phyloP scores from a whole-genome alignment of 495 filamentous ascomycete species.

The Podospora pseudoanserina region DNA sequence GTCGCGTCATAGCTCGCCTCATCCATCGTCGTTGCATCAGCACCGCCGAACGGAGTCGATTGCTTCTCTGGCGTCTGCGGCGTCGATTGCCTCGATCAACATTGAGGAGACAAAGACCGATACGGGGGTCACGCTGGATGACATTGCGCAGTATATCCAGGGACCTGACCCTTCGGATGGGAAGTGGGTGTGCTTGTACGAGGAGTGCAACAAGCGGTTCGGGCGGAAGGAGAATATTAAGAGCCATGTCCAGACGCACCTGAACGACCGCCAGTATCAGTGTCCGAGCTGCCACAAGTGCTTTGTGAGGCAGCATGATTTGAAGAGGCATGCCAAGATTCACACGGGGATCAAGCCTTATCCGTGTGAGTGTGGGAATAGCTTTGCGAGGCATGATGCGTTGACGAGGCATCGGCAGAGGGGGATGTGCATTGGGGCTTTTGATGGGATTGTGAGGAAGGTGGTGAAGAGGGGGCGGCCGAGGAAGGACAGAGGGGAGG shows the following conservation, averaged over 20 bases:
- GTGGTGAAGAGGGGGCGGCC: slow-evolving; percentile 49
- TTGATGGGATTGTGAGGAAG: slow-evolving; percentile 72
- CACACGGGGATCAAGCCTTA: slow-evolving; percentile 92
- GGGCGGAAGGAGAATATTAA: slow-evolving; percentile 96
- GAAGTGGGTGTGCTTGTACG: slow-evolving; percentile 83
- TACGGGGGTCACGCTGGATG: slow-evolving; percentile 81
- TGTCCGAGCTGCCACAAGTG: slow-evolving; percentile 87
- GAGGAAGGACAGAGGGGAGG: slow-evolving; percentile 44
- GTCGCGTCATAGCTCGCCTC: slow-evolving; percentile 33
- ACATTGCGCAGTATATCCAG: slow-evolving; percentile 79
- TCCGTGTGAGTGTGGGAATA: slow-evolving; percentile 82
- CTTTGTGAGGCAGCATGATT: slow-evolving; percentile 93
- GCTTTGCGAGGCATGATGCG: slow-evolving; percentile 90
- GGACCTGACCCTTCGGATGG: slow-evolving; percentile 70
- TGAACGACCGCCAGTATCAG: slow-evolving; percentile 88
- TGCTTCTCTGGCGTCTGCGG: slow-evolving; percentile 47
- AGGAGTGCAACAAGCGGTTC: slow-evolving; percentile 78
- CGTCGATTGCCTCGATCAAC: slow-evolving; percentile 55
- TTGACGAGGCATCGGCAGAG: slow-evolving; percentile 90
- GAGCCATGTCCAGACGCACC: slow-evolving; percentile 94
- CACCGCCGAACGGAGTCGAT: slow-evolving; percentile 49
- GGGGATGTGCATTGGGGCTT: slow-evolving; percentile 90
- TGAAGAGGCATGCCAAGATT: slow-evolving; percentile 95
- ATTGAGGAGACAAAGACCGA: slow-evolving; percentile 53
- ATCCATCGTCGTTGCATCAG: slow-evolving; percentile 1